Base-by-base conservation (phyloP, 177 flowering plant genomes). In the Tripterygium wilfordii region DNA sequence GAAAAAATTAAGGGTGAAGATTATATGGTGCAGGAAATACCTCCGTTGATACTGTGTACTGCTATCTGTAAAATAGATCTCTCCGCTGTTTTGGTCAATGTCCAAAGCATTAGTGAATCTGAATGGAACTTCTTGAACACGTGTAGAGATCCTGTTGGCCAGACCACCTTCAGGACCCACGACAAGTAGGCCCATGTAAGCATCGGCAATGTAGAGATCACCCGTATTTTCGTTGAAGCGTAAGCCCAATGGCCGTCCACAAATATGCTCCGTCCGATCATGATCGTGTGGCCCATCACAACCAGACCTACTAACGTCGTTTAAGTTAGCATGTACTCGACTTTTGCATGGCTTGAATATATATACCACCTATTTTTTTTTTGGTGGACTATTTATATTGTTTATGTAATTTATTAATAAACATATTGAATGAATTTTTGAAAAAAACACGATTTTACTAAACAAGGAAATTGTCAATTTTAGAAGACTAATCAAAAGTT, bases 191-290 rank as follows among this genome's bases (percentile, higher is more conserved):
- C 85, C 85, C 67, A 53, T 49, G 53, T 76, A 76, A 0, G 82
- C 79, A 37, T 79, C 85, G 4, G 79, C 73, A 27, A 79, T 67
- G 61, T 74, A 77, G 17, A 79, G 68, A 10, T 69, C 60, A 1
- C 80, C 72, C 0, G 70, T 69, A n/a, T 22, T 53, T n/a, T 51
- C 25, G 31, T 60, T 21, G 63, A 77, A 79, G 3, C 55, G 1
- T 2, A 79, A 54, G 24, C 82, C 82, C 36, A 79, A 55, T 32
- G 85, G 85, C 7, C 85, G 46, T 22, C 85, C 85, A 36, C 85
- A 79, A 10, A 49, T 55, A 46, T 74, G 76, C 63, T 77, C 85
- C 32, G 20, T 50, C 31, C 24, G 8, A 21, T 54, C 30, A 15
- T 71, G 63, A 35, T 57, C 66, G 3, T 21, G 29, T 1, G 32